Base-by-base conservation (phyloP, 169 alveolate species). In the Cryptosporidium bovis region DNA sequence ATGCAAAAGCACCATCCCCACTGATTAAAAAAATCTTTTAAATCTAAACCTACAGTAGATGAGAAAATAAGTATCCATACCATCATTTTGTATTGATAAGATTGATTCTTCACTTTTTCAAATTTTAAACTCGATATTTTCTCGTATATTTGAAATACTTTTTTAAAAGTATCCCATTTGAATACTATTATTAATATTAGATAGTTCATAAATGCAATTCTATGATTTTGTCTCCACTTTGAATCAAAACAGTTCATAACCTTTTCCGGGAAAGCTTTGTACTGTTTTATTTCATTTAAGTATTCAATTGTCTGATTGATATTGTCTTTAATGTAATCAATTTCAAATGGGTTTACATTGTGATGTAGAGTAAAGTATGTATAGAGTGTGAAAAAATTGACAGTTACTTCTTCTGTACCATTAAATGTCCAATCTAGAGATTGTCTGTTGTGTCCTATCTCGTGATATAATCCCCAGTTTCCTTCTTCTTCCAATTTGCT, bases 1-100 rank as follows among this genome's bases (percentile, higher is more conserved):
- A 69, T 69, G 56, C 83, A 69, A 69, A 69, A 69, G 66, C 66
- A 51, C 87, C 87, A 77, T 44, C 71, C 87, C 87, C 87, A 77
- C 51, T 77, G 77, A 7, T 20, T 18, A 60, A 77, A 77, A 62
- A 60, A 77, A 34, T 1, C 15, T 20, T 62, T 60, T 15, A 77
- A 33, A 62, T 60, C 29, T 8, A 56, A 29, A n/a, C 71, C 71
- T 3, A 50, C 64, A n/a, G 40, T 60, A 27, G 71, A 77, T 18
- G 87, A 77, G 33, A 77, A 62, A 10, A 77, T 27, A 60, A 77
- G 15, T 60, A 77, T 77, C 87, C 87, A 77, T 6, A 24, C 55
- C 3, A 40, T 29, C 71, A 77, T 77, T 31, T 77, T 77, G 4
- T 58, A 44, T 60, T 44, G 31, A 36, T 77, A n/a, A 7, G 15